Conservation (phyloP, 176 grass and related monocot species). For the Pontederia crassipes region DNA sequence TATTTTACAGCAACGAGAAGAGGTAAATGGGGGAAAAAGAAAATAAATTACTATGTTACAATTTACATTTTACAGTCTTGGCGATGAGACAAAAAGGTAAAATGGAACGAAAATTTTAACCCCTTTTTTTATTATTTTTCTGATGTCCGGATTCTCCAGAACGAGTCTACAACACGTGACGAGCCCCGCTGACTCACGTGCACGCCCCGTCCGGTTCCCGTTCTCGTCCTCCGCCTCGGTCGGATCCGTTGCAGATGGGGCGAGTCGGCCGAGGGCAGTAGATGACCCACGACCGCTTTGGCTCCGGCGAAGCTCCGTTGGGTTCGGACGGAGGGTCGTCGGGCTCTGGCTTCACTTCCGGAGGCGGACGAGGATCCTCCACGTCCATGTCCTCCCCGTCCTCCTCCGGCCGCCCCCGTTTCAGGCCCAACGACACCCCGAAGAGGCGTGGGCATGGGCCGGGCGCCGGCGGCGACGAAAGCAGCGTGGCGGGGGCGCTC, state of each 20-base stretch:
- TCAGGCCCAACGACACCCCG: slow-evolving; percentile 3
- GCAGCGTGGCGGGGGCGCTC: no score
- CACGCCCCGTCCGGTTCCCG: no score
- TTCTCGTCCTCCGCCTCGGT: background rate
- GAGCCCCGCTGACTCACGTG: background rate
- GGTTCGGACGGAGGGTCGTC: background rate
- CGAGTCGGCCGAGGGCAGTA: background rate
- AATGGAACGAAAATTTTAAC: no score
- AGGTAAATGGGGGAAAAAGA: no score
- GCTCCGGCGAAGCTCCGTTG: background rate
- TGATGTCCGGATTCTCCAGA: background rate
- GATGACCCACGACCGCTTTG: background rate
- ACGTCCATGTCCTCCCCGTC: background rate
- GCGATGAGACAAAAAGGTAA: no score
- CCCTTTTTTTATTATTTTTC: background rate
- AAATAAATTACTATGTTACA: background rate
- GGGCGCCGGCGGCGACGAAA: background rate
- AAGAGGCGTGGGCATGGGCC: background rate
- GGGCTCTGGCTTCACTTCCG: background rate
- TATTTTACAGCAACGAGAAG: no score
- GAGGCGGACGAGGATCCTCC: no score
- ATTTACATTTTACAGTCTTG: background rate
- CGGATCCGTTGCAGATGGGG: background rate
- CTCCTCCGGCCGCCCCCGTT: background rate
- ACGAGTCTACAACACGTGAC: background rate